Base-by-base conservation (phyloP, 768 basidiomycete species). In the Phanerodontia chrysosporium region DNA sequence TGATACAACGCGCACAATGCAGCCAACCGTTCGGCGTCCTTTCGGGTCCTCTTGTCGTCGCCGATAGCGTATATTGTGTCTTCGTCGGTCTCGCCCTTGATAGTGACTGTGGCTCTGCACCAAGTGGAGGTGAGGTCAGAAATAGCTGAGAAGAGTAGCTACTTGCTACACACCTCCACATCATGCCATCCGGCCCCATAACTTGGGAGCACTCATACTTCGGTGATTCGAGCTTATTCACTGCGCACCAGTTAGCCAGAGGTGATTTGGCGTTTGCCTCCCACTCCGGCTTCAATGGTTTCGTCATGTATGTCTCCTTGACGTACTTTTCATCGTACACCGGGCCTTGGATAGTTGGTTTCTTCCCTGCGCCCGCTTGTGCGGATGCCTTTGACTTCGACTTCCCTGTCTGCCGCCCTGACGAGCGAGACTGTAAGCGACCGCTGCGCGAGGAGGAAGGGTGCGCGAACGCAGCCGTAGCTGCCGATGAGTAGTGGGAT, bases 1-100 rank as follows among this genome's bases (percentile, higher is more conserved):
- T 95, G 90, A 67, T 88, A 82, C 32, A 89, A 71, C 7, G 86
- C 87, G 45, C 86, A 86, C 25, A 93, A 73, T 1, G 87, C 86
- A 6, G 92, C 90, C n/a, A 94, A 75, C 68, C 80, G 80, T 64
- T 88, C 83, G 0, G 93, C 86, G 22, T 86, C 79, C 64, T 85
- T 86, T 70, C 78, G 76, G 3, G 69, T 12, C 48, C 77, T 73
- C 70, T 92, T 87, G 36, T 36, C 9, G 49, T 71, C 70, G 2
- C 70, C 70, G 28, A 54, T 42, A 0, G 61, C 66, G 5, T 62
- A 46, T 21, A 69, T 54, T 7, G 27, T 51, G 28, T 44, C 35
- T 57, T 45, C 35, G 28, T 67, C 59, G 12, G 44, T 18, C 28
- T 65, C 51, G 39, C 36, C 60, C 28, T 51, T 56, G 21, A 64